phyloP scores from a whole-genome alignment of 441 rosid genomes.

The Adansonia grandidieri region DNA sequence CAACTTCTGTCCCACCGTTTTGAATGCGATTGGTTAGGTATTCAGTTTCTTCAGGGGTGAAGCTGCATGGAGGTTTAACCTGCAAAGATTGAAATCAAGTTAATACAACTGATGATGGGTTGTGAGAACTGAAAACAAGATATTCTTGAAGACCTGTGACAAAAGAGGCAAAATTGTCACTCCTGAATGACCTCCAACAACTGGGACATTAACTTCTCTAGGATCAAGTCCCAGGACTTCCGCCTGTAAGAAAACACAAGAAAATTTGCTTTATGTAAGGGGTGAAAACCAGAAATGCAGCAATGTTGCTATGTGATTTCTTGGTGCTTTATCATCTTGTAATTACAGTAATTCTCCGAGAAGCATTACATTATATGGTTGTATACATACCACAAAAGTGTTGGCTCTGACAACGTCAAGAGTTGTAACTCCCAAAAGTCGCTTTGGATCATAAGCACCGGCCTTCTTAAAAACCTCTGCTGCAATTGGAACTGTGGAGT shows the following conservation, averaged over 20 bases:
- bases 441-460: slow-evolving; percentile 83
- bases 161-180: slow-evolving; percentile 86
- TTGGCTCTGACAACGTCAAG: slow-evolving; percentile 90
- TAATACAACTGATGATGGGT: neutral
- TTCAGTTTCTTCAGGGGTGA: slow-evolving; percentile 69
- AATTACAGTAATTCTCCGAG: too few relatives aligned
- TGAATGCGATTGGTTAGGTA: slow-evolving; percentile 80
- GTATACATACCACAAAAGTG: slow-evolving; percentile 73
- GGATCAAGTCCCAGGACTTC: slow-evolving; percentile 78
- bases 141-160: slow-evolving; percentile 52
- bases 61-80: slow-evolving; percentile 71
- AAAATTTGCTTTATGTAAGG: too few relatives aligned
- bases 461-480: slow-evolving; percentile 89
- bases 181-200: slow-evolving; percentile 89
- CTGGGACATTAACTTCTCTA: slow-evolving; percentile 80
- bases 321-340: too few relatives aligned
- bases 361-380: neutral
- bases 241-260: slow-evolving; percentile 42
- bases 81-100: slow-evolving; percentile 29
- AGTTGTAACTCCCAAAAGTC: slow-evolving; percentile 80
- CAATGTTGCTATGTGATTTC: too few relatives aligned
- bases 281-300: too few relatives aligned
- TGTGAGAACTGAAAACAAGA: neutral
- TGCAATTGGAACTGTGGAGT: slow-evolving; percentile 88
- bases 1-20: slow-evolving; percentile 93